Evolutionary conservation across 2,329 filamentous ascomycete species (phyloP).

Genomic region (Colletotrichum sp.): DNA sequence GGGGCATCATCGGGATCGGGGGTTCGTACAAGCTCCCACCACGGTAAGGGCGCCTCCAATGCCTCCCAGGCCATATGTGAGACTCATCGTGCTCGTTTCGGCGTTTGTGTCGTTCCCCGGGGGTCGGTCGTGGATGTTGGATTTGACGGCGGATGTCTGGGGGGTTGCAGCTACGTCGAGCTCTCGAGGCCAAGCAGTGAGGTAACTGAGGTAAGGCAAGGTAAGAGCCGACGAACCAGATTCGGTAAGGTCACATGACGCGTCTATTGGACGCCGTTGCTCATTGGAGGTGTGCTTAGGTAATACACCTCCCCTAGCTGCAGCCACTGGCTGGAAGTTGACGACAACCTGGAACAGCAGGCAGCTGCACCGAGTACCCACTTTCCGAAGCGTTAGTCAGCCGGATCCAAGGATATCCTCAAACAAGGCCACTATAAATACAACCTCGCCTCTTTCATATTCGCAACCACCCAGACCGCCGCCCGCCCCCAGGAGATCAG

Average conservation of each 20-base stretch:
- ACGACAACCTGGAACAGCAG: neutral
- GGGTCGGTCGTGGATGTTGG: conserved; percentile 10
- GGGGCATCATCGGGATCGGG: conserved; percentile 7
- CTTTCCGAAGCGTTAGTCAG: conserved; percentile 30
- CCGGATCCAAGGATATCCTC: conserved; percentile 19
- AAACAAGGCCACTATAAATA: conserved; percentile 22
- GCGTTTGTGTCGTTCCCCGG: conserved; percentile 22
- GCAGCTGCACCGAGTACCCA: neutral
- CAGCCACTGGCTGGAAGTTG: neutral
- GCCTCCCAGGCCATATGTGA: conserved; percentile 73
- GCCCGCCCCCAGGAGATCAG: conserved; percentile 13
- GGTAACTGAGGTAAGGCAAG: conserved; percentile 16
- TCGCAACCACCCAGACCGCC: neutral
- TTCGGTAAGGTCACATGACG: conserved; percentile 42
- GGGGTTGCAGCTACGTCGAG: conserved; percentile 23
- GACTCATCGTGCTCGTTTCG: conserved; percentile 65
- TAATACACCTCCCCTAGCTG: neutral
- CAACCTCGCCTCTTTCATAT: conserved; percentile 17
- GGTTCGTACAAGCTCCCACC: conserved; percentile 77
- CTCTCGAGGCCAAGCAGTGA: conserved; percentile 16
- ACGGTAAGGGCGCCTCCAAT: conserved; percentile 72
- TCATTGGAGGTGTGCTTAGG: neutral
- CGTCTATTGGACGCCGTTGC: neutral
- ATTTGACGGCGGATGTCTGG: conserved; percentile 9
- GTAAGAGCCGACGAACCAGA: conserved; percentile 19